phyloP scores from a whole-genome alignment of 2,329 filamentous ascomycete species.

The Juglanconis sp. region DNA sequence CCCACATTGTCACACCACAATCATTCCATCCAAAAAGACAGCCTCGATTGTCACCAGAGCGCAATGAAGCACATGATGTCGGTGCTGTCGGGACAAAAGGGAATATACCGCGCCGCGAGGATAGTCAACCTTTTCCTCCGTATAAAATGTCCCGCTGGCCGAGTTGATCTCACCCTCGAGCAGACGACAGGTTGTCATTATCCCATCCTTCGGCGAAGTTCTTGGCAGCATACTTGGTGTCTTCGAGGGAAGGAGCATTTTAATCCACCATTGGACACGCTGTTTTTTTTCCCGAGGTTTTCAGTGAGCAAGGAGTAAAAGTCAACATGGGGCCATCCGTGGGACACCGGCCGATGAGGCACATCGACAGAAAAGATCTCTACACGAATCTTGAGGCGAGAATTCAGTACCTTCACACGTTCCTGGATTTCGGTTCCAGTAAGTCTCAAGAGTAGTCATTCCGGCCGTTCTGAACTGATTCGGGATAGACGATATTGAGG shows the following conservation, averaged over 20 bases:
- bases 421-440: constrained; percentile 73
- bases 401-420: constrained; percentile 70
- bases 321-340: constrained; percentile 11
- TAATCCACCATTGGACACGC: too few relatives aligned
- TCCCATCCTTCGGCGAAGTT: too few relatives aligned
- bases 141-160: not conserved
- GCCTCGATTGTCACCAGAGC: constrained; percentile 18
- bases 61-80: constrained; percentile 15
- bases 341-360: constrained; percentile 38
- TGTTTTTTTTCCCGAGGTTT: not conserved
- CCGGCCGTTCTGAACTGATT: not conserved
- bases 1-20: constrained; percentile 18
- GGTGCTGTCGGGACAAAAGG: not conserved
- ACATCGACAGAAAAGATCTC: constrained; percentile 67
- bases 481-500: constrained; percentile 64
- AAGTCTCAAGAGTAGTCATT: constrained; percentile 27
- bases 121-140: not conserved
- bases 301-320: not conserved
- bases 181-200: too few relatives aligned
- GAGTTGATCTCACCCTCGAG: not conserved
- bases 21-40: constrained; percentile 14
- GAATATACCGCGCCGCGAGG: constrained; percentile 2
- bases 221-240: too few relatives aligned
- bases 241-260: too few relatives aligned
- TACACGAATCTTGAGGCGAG: constrained; percentile 69